Evolutionary conservation across 495 filamentous ascomycete species (phyloP), one percentile per base, ranked within the genome.

Genomic region (Tuber indicum): DNA sequence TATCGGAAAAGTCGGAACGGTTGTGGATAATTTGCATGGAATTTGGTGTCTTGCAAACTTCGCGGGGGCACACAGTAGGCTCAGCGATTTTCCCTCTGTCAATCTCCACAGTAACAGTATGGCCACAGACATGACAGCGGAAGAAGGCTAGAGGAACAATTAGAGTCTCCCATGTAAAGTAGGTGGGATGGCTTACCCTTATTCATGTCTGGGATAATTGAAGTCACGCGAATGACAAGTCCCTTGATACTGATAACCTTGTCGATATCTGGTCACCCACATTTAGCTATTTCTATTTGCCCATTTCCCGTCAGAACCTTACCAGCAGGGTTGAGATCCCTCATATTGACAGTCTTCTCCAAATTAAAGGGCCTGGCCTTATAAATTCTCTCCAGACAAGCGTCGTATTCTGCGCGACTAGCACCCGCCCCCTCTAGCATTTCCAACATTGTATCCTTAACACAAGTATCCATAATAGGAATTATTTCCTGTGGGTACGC

Each of bases 1-100:
- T 99, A 83, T 99, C 96, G 72, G 93, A 90, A 84, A 99, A 99
- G 21, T 88, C 88, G 79, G 94, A 98, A 74, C 96, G 92, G 85
- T 99, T 98, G 87, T 99, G 96, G 19, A 98, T 87, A 77, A 99
- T 94, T 83, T 98, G 93, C 96, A 99, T 98, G 41, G 94, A 96
- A 84, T 99, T 98, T 77, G 90, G 90, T 70, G 91, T 90, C 70
- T 90, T 88, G 85, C 96, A 99, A 70, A 91, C 89, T n/a, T 88
- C 86, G 32, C 96, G 91, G 16, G 95, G 94, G 81, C 96, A 99
- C 79, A 89, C 87, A 7, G 94, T 97, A 9, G 96, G 96, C 84
- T 99, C 96, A 71, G 93, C 91, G 78, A 99, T 99, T 85, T 94
- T 94, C 81, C 96, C 96, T 82, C 96, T 91, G 83, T 99, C 96